Conservation (phyloP, 1,284 basidiomycete species). For the Cutaneotrichosporon sp. region DNA sequence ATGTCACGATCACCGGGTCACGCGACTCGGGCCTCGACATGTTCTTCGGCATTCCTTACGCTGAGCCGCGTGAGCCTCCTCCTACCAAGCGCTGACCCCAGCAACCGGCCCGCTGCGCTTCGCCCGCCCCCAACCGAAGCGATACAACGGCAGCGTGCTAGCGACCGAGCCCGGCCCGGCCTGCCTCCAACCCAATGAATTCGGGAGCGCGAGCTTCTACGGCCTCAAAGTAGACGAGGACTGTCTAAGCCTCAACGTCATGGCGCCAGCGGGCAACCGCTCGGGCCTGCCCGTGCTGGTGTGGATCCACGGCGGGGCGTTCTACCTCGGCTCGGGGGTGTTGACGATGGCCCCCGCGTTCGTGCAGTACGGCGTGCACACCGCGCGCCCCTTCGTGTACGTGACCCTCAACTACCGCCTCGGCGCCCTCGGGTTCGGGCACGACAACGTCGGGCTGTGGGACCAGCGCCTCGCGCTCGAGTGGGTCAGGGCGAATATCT, state of each 20-base stretch:
- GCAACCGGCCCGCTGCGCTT: conserved; percentile 59
- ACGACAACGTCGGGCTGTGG: conserved; percentile 47
- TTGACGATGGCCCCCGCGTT: conserved; percentile 28
- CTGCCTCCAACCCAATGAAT: conserved; percentile 36
- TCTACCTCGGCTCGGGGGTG: conserved; percentile 27
- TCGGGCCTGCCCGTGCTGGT: conserved; percentile 47
- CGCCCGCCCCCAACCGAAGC: conserved; percentile 31
- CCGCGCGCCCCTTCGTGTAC: conserved; percentile 48
- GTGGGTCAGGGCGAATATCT: conserved; percentile 58
- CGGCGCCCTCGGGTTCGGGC: conserved; percentile 55
- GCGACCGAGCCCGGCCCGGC: conserved; percentile 35
- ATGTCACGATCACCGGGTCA: conserved; percentile 33
- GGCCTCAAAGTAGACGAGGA: conserved; percentile 45
- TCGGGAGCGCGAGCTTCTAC: conserved; percentile 4
- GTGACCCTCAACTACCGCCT: conserved; percentile 57
- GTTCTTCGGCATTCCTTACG: conserved; percentile 20
- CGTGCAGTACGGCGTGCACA: conserved; percentile 13
- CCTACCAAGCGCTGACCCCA: conserved; percentile 25
- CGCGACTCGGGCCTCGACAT: background rate
- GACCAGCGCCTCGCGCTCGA: conserved; percentile 57
- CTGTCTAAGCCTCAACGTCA: conserved; percentile 55
- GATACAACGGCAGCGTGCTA: conserved; percentile 35
- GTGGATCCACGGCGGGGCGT: conserved; percentile 46
- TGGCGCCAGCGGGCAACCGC: conserved; percentile 25
- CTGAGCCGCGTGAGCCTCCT: conserved; percentile 15